Base-by-base conservation (phyloP, 177 flowering plant species). In the Viscum album region DNA sequence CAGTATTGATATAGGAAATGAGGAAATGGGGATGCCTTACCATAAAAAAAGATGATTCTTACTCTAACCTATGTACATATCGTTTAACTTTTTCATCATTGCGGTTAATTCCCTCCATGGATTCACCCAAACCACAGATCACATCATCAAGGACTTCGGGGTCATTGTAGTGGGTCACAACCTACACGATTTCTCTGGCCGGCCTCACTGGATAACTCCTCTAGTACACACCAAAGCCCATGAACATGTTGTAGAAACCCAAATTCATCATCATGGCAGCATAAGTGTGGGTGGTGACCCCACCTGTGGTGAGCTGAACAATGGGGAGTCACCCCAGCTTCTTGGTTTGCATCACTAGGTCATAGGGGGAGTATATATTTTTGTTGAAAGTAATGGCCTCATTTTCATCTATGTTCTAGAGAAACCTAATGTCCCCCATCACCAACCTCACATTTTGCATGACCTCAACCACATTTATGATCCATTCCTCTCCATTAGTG, bases 211-310 rank as follows among this genome's bases (percentile, higher is more conserved):
- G 89, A 67, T 88, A 85, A 0, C 84, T 84, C n/a, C 88, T 83
- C 77, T 86, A 85, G 69, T 86, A 86, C 43, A 88, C 81, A 4
- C 88, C 92, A 2, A 84, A 83, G 1, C 90, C 90, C 23, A 88
- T 82, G 41, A 88, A 88, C 28, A 88, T 85, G 0, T 90, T 88
- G 36, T 86, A 89, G 43, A 88, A 88, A 0, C 92, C 92, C 66
- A 88, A 67, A 72, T 88, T 88, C 92, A 86, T 88, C 92, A 88
- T 88, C 69, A 88, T 47, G 39, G 92, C 92, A 0, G 92, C 92
- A 64, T 88, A 89, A 0, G 92, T 90, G 2, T 89, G 92, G 0
- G 92, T 88, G 1, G 85, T 87, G 2, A 88, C 85, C 5, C 92
- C 92, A 0, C 92, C 92, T 2, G 89, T 88, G 0, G 92, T 90